Evolutionary conservation across 768 basidiomycete genomes (phyloP).

Genomic region (Gloeophyllum trabeum): DNA sequence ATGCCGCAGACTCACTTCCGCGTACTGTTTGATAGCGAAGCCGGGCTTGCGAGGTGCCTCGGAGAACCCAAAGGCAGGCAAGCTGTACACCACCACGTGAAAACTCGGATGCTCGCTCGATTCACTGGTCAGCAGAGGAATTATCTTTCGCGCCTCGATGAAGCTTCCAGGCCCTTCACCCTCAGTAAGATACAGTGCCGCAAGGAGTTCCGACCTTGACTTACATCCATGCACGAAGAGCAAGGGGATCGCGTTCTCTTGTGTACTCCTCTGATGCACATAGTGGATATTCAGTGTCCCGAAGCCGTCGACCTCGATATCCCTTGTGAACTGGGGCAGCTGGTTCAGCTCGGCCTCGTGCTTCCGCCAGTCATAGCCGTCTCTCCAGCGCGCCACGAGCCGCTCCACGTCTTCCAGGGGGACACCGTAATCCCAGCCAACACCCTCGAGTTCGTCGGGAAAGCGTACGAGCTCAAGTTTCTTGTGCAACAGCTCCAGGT

Average conservation of each 20-base stretch:
- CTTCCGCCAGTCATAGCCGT: constrained; percentile 44
- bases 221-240: constrained; percentile 52
- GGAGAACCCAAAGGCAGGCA: constrained; percentile 57
- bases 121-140: constrained; percentile 35
- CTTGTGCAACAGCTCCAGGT: constrained; percentile 10
- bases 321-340: constrained; percentile 44
- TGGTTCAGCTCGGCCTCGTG: constrained; percentile 38
- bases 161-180: constrained; percentile 50
- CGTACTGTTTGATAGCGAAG: constrained; percentile 37
- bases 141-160: constrained; percentile 42
- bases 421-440: constrained; percentile 17
- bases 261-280: constrained; percentile 38
- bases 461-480: constrained; percentile 15
- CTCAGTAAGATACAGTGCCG: background rate
- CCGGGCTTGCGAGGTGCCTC: constrained; percentile 41
- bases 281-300: constrained; percentile 45
- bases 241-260: constrained; percentile 38
- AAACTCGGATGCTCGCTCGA: constrained; percentile 39
- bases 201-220: constrained; percentile 4
- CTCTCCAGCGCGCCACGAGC: constrained; percentile 36
- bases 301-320: constrained; percentile 35
- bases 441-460: constrained; percentile 14
- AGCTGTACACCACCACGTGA: constrained; percentile 46
- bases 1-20: constrained; percentile 27
- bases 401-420: constrained; percentile 38